Conservation (phyloP, 2,329 filamentous ascomycete genomes). For the Exophiala sideris region DNA sequence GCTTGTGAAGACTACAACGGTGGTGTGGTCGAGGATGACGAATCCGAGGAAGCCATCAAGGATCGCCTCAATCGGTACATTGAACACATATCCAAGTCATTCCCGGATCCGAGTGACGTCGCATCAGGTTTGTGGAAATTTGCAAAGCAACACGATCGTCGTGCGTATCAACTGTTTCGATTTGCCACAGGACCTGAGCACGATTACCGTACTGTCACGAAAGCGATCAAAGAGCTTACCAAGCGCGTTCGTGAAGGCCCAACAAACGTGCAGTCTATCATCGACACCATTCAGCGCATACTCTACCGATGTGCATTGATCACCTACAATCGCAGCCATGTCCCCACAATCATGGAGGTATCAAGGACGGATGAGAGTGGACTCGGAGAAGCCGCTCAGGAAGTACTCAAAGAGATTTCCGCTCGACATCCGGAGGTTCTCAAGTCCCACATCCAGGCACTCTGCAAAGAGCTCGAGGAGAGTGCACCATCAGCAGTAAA, state of each 20-base stretch:
- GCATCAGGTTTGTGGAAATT: conserved; percentile 82
- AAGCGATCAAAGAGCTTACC: conserved; percentile 83
- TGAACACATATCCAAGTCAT: conserved; percentile 66
- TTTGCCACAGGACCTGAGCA: conserved; percentile 81
- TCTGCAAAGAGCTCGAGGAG: conserved; percentile 80
- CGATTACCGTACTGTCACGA: conserved; percentile 86
- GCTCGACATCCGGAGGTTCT: conserved; percentile 84
- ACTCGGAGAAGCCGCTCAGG: conserved; percentile 75
- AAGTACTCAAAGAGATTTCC: conserved; percentile 88
- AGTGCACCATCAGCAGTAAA: conserved; percentile 70
- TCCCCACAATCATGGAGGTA: conserved; percentile 83
- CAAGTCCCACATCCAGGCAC: conserved; percentile 84
- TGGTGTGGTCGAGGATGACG: conserved; percentile 70
- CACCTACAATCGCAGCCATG: conserved; percentile 90
- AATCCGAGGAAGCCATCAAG: conserved; percentile 64
- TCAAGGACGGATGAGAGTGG: conserved; percentile 79
- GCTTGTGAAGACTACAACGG: conserved; percentile 89
- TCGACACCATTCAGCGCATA: conserved; percentile 78
- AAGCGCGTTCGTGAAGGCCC: conserved; percentile 70
- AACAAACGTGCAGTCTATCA: conserved; percentile 46
- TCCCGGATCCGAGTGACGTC: conserved; percentile 72
- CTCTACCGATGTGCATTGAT: conserved; percentile 80
- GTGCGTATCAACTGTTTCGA: conserved; percentile 82
- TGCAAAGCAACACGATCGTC: conserved; percentile 83
- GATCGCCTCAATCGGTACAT: conserved; percentile 69